A percentile compares a stretch with the other conserved stretches of the same genome.
These are phyloP conservation scores for Usnea hakonensis DNA, from an alignment of 495 filamentous ascomycete genomes.

Conservation along the genomic window DNA sequence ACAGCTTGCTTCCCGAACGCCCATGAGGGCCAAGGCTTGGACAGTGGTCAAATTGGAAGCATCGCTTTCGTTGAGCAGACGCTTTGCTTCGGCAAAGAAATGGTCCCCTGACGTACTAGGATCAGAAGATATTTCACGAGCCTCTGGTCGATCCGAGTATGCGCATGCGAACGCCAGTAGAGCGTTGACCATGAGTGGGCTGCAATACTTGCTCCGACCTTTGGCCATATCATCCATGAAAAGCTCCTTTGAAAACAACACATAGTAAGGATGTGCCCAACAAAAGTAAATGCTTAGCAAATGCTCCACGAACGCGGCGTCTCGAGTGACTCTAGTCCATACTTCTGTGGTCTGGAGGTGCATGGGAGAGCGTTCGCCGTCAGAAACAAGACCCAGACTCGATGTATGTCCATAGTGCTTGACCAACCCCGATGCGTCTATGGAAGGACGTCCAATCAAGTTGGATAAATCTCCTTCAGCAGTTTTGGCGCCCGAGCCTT, in stretches of 20 bases:
- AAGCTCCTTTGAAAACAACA: slow-evolving; percentile 61
- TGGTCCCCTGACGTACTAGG: slow-evolving; percentile 59
- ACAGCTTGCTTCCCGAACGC: slow-evolving; percentile 15
- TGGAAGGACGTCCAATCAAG: slow-evolving; percentile 20
- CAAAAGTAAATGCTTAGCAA: slow-evolving; percentile 57
- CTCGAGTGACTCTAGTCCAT: slow-evolving; percentile 13
- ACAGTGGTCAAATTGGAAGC: slow-evolving; percentile 61
- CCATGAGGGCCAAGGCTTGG: slow-evolving; percentile 71
- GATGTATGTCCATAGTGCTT: slow-evolving; percentile 15
- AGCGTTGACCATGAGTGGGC: slow-evolving; percentile 66
- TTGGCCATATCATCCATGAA: slow-evolving; percentile 58
- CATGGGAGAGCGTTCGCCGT: neutral
- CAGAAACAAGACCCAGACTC: slow-evolving; percentile 10
- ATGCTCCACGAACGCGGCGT: slow-evolving; percentile 6
- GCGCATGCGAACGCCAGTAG: slow-evolving; percentile 65
- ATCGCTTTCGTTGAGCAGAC: slow-evolving; percentile 51
- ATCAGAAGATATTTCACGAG: slow-evolving; percentile 53
- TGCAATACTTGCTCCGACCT: slow-evolving; percentile 56
- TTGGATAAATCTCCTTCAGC: slow-evolving; percentile 32
- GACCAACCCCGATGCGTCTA: neutral
- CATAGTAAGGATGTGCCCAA: slow-evolving; percentile 73
- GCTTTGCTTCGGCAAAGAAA: slow-evolving; percentile 62
- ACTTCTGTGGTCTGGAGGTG: slow-evolving; percentile 2
- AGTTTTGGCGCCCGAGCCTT: slow-evolving; percentile 17
- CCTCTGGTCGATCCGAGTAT: slow-evolving; percentile 58